Evolutionary conservation across 169 alveolate species (phyloP), one percentile per base, ranked within the genome.

Genomic region (Plasmodium fragile): DNA sequence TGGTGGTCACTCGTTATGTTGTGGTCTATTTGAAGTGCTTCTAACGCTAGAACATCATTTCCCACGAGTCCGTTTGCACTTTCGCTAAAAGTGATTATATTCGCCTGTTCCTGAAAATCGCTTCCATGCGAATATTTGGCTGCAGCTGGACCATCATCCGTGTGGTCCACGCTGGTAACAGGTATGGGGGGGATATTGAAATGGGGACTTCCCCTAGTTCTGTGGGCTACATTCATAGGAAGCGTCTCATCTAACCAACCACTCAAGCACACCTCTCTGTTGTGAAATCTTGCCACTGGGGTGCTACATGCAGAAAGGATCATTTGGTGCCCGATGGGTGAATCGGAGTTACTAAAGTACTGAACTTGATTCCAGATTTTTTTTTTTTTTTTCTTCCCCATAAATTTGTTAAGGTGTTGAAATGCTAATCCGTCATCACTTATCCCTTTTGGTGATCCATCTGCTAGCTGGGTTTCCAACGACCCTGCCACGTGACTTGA

Each of bases 281-380:
- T 28, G 30, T 36, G n/a, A 4, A 18, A 4, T 39, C 18, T 77
- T 11, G 18, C 77, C 36, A 43, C 69, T 32, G 59, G 59, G 11
- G 4, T 25, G 41, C 69, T 80, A 49, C 32, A 32, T 36, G 89
- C 34, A 16, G 73, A 80, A 28, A 22, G 22, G 36, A 7, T 22
- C 39, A 80, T 28, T 34, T 80, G 28, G 3, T 80, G 22, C 34
- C 16, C 34, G 69, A 11, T 80, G 32, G 69, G 36, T 0, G n/a
- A 80, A 52, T 80, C 89, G 10, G 89, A 80, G 28, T 80, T 80
- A 39, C 73, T 28, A 30, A 80, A 52, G 65, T 43, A 22, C 65
- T 43, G 70, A 32, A 4, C 22, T 80, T 80, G 49, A 49, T 25
- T 80, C 53, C 30, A 30, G 7, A 25, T 52, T 4, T 80, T 80